Conservation (phyloP, 2,329 filamentous ascomycete species). For the Aureobasidium sp. region DNA sequence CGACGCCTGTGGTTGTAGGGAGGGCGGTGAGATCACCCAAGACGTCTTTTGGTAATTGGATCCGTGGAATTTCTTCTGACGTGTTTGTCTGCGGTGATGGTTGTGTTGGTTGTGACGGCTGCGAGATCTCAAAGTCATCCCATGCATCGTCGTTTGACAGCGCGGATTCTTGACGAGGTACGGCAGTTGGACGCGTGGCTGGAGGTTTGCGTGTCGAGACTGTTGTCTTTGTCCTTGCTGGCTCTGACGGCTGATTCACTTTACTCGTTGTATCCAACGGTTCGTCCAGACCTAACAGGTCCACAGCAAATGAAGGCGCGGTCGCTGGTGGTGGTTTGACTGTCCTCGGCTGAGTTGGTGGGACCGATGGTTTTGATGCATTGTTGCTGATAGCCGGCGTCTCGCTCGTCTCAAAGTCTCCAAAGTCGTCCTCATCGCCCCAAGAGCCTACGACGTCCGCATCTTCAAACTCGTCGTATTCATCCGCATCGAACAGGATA, state of each 20-base stretch:
- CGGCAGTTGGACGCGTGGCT: slow-evolving; percentile 14
- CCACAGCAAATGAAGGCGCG: slow-evolving; percentile 4
- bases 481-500: slow-evolving; percentile 15
- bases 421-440: slow-evolving; percentile 26
- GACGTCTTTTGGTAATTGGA: slow-evolving; percentile 6
- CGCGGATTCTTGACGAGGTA: neutral
- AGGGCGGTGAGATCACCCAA: neutral
- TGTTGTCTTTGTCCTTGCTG: slow-evolving; percentile 18
- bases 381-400: neutral
- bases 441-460: slow-evolving; percentile 12
- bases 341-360: neutral
- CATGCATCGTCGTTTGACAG: slow-evolving; percentile 23
- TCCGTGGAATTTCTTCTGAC: neutral
- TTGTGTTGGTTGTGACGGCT: slow-evolving; percentile 6
- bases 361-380: neutral
- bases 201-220: slow-evolving; percentile 25
- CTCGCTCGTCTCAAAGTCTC: slow-evolving; percentile 22
- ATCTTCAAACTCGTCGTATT: slow-evolving; percentile 21
- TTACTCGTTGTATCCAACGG: neutral
- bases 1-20: slow-evolving; percentile 29
- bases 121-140: slow-evolving; percentile 35
- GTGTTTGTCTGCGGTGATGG: neutral
- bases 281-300: slow-evolving; percentile 23
- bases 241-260: neutral
- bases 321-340: neutral